Conservation (phyloP, 1,139 yeast genomes). For the Nematodospora anomalae region DNA sequence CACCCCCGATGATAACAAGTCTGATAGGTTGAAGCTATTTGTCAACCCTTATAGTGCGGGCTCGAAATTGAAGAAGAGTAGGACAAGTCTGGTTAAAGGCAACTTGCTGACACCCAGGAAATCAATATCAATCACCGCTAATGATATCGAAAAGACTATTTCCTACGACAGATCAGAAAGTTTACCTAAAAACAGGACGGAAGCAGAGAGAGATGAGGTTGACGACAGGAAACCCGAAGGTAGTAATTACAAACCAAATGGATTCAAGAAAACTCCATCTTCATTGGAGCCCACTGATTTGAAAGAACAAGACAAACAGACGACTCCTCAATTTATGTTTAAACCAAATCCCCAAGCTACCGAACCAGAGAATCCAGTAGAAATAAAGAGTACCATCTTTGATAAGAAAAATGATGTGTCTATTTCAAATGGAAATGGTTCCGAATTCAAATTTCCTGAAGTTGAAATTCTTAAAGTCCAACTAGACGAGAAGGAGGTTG, state of each 20-base stretch:
- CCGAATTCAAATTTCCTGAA: slow-evolving; percentile 29
- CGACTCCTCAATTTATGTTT: slow-evolving; percentile 11
- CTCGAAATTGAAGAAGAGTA: slow-evolving; percentile 8
- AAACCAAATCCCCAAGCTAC: slow-evolving; percentile 1
- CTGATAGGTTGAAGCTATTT: slow-evolving; percentile 11
- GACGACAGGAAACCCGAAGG: slow-evolving; percentile 1
- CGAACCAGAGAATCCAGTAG: not conserved
- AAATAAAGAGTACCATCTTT: not conserved
- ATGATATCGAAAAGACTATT: slow-evolving; percentile 38
- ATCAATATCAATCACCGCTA: slow-evolving; percentile 27
- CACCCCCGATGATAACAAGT: slow-evolving; percentile 6
- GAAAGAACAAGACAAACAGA: slow-evolving; percentile 18
- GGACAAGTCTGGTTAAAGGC: slow-evolving; percentile 1
- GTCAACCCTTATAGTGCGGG: slow-evolving; percentile 15
- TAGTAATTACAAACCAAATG: not conserved
- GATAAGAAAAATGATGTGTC: not conserved
- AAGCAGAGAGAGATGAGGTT: slow-evolving; percentile 13
- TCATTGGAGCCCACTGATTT: slow-evolving; percentile 7
- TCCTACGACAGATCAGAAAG: slow-evolving; percentile 35
- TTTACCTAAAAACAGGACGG: slow-evolving; percentile 18
- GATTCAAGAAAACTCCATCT: not conserved
- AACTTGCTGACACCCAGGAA: not conserved
- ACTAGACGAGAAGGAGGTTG: slow-evolving; percentile 29
- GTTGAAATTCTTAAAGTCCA: slow-evolving; percentile 23
- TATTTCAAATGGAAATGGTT: not conserved